Base-by-base conservation (phyloP, 1,284 basidiomycete species). In the Cystobasidium pallidum region DNA sequence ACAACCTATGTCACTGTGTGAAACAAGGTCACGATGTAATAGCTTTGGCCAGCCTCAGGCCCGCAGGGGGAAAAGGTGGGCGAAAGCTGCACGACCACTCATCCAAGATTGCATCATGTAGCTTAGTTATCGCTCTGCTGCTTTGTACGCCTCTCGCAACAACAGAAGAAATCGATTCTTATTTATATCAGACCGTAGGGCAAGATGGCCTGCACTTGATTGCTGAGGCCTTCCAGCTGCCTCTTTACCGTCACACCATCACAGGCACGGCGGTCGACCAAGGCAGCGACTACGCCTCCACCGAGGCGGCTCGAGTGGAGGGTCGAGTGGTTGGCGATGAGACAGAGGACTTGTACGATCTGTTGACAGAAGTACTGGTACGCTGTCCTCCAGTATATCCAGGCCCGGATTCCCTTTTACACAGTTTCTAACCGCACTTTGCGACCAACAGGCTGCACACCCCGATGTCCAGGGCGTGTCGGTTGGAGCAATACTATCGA, bases 121-220 rank as follows among this genome's bases (percentile, higher is more conserved):
- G 54, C 54, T 57, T 57, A 57, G 54, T 34, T 32, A 34, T 21
- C 21, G 54, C 54, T 57, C 36, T 34, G 32, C 6, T 32, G 30
- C 28, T 34, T 30, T 26, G 24, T 26, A 54, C 30, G 24, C 24
- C 19, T 10, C 30, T 28, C 11, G 30, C 54, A n/a, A 57, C 24
- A 59, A 70, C 81, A 96, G 96, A 98, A 84, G 96, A 99, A 84
- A 87, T 98, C 78, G 95, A 99, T 82, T 98, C 95, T 54, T 99
- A 95, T 83, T 86, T 99, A 82, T 99, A 97, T 81, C 96, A 99
- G 71, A 97, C 95, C 7, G 94, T 99, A 43, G 96, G 94, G 0
- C 95, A 98, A 79, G 91, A 94, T 75, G 91, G 92, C 4, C 89
- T 99, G 59, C 88, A 93, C 66, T 85, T 91, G 62, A 89, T 99